These are phyloP conservation scores for Diplocarpon mali DNA, from an alignment of 2,329 filamentous ascomycete species.

Conservation along the genomic window DNA sequence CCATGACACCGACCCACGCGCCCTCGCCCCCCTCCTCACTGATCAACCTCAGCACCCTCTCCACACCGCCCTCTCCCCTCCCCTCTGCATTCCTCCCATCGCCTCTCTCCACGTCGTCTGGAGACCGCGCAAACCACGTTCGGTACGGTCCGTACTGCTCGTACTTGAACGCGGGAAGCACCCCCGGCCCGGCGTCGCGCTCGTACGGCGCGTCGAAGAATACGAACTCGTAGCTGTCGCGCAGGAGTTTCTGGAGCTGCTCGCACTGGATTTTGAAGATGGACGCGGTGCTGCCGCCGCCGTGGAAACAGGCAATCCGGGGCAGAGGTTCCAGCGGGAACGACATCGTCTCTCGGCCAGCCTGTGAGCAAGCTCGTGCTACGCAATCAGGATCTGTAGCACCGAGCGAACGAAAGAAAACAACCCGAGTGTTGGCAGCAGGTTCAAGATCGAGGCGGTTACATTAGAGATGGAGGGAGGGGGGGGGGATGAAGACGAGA, in stretches of 20 bases:
- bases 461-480: no score
- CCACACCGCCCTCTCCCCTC: conserved; percentile 12
- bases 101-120: not conserved
- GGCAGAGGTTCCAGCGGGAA: conserved; percentile 7
- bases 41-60: conserved; percentile 15
- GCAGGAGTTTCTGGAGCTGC: conserved; percentile 4
- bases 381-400: no score
- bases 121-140: conserved; percentile 11
- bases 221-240: conserved; percentile 8
- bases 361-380: no score
- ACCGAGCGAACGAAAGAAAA: no score
- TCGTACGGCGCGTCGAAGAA: conserved; percentile 15
- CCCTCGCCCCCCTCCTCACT: conserved; percentile 8
- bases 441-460: no score
- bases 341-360: not conserved
- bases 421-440: no score
- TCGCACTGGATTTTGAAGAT: conserved; percentile 15
- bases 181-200: conserved; percentile 13
- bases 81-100: conserved; percentile 10
- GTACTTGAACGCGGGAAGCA: conserved; percentile 13
- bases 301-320: conserved; percentile 19
- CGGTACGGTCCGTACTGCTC: conserved; percentile 15
- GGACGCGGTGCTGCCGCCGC: conserved; percentile 14
- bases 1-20: conserved; percentile 17
- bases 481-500: no score